Percentiles rank a stretch among this genome's conserved stretches.
Evolutionary conservation across 306 rosid genomes (phyloP).

Genomic region (Dalbergia cochinchinensis): DNA sequence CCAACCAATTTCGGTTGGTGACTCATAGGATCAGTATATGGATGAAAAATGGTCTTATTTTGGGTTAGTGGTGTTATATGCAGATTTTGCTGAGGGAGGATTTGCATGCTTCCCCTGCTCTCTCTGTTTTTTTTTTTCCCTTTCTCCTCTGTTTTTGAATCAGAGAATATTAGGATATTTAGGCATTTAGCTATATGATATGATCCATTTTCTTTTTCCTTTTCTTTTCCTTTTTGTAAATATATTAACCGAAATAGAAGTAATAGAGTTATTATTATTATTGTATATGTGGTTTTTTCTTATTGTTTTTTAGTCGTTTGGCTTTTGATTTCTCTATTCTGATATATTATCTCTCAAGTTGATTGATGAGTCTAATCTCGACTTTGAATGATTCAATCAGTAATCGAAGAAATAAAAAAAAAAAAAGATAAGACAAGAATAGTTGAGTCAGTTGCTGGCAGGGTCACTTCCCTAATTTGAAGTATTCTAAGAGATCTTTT

Average conservation of each 20-base stretch:
- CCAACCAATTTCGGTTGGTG: conserved; percentile 68
- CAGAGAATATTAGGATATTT: conserved; percentile 25
- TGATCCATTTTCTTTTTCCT: not conserved
- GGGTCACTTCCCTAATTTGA: conserved; percentile 8
- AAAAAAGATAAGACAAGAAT: not conserved
- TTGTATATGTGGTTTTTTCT: conserved; percentile 2
- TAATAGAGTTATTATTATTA: conserved; percentile 6
- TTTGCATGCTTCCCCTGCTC: conserved; percentile 46
- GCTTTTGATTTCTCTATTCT: not conserved
- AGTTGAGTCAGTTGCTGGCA: conserved; percentile 16
- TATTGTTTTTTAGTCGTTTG: not conserved
- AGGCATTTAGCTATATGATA: conserved; percentile 22
- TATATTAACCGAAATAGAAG: not conserved
- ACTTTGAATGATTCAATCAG: conserved; percentile 33
- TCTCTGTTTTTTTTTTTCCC: conserved; percentile 54
- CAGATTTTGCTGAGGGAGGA: conserved; percentile 44
- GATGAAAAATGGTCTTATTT: conserved; percentile 2
- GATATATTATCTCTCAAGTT: not conserved
- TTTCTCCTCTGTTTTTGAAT: conserved; percentile 38
- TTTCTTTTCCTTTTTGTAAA: conserved; percentile 36
- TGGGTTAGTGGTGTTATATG: conserved; percentile 25
- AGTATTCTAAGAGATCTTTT: not conserved
- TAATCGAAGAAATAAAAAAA: not conserved
- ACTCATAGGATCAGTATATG: conserved; percentile 45
- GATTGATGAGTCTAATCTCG: conserved; percentile 1